Conservation (phyloP, 352 stramenopile genomes). For the Peronosclerospora sorghi region DNA sequence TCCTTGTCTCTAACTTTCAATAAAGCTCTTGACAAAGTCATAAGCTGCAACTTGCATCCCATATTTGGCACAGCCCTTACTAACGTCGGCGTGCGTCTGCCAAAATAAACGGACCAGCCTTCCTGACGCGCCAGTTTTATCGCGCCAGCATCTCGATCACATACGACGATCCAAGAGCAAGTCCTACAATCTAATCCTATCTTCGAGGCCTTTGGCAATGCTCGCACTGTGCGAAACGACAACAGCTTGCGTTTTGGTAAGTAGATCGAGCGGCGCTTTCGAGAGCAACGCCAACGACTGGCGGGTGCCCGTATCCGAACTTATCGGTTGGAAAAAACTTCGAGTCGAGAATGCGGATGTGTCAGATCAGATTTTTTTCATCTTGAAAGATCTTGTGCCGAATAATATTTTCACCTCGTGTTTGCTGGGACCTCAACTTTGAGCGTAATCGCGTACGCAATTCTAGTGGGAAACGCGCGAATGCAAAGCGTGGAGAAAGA, state of each 20-base stretch:
- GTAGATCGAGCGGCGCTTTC: slow-evolving; percentile 83
- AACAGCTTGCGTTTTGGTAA: slow-evolving; percentile 87
- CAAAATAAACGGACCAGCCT: no score
- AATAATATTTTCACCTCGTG: slow-evolving; percentile 59
- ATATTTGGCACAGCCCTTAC: no score
- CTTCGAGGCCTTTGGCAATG: slow-evolving; percentile 85
- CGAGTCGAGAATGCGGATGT: slow-evolving; percentile 28
- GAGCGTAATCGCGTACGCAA: slow-evolving; percentile 64
- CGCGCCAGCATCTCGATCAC: slow-evolving; percentile 5
- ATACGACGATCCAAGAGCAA: slow-evolving; percentile 57
- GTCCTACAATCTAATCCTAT: slow-evolving; percentile 88
- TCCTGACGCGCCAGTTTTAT: no score
- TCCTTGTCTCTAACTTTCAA: no score
- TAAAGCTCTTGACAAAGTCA: no score
- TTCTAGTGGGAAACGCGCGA: slow-evolving; percentile 54
- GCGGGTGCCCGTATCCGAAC: slow-evolving; percentile 77
- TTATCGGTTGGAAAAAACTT: slow-evolving; percentile 92
- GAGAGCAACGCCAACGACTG: slow-evolving; percentile 20
- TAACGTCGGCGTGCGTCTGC: no score
- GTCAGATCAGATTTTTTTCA: slow-evolving; percentile 61
- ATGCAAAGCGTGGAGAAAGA: slow-evolving; percentile 42
- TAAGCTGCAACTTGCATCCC: no score
- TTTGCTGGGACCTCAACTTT: slow-evolving; percentile 46
- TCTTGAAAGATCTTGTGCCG: slow-evolving; percentile 51
- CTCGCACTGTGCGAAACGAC: slow-evolving; percentile 80